Conservation (phyloP, 2,329 filamentous ascomycete species). For the Aspergillus brunneoviolaceus region DNA sequence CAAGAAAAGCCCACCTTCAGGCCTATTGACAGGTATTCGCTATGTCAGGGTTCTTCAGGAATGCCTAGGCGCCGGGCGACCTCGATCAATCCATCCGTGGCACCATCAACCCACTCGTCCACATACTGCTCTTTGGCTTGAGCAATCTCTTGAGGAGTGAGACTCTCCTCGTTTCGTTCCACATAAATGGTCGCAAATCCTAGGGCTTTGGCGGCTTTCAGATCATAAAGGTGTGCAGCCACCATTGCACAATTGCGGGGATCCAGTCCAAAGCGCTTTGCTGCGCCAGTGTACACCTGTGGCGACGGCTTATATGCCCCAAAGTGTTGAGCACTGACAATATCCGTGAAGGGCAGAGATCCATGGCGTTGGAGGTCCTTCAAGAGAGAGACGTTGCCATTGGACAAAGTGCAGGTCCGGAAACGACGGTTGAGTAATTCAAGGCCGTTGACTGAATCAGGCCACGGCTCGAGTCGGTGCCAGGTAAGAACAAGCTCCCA, state of each 20-base stretch:
- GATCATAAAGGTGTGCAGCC: constrained; percentile 70
- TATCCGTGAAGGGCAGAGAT: constrained; percentile 59
- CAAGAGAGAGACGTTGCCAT: constrained; percentile 69
- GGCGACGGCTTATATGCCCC: constrained; percentile 71
- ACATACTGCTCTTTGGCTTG: constrained; percentile 59
- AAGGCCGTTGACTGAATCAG: constrained; percentile 60
- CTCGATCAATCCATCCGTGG: constrained; percentile 54
- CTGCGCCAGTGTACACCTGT: constrained; percentile 68
- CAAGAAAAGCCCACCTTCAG: background rate
- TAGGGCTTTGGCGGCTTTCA: constrained; percentile 62
- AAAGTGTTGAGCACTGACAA: constrained; percentile 70
- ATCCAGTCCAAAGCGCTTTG: constrained; percentile 54
- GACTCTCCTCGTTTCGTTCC: constrained; percentile 68
- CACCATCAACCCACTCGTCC: constrained; percentile 60
- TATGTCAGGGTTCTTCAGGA: background rate
- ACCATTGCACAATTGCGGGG: constrained; percentile 71
- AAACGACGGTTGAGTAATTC: constrained; percentile 56
- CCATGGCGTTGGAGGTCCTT: constrained; percentile 62
- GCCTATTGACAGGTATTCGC: background rate
- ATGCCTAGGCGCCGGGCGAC: constrained; percentile 51
- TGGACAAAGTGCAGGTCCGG: constrained; percentile 67
- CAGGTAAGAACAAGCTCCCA: constrained; percentile 63
- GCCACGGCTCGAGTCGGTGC: constrained; percentile 72
- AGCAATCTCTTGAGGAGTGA: constrained; percentile 48
- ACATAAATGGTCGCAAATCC: constrained; percentile 74